phyloP scores from a whole-genome alignment of 2,329 filamentous ascomycete genomes.

The Hypoxylon sp. region DNA sequence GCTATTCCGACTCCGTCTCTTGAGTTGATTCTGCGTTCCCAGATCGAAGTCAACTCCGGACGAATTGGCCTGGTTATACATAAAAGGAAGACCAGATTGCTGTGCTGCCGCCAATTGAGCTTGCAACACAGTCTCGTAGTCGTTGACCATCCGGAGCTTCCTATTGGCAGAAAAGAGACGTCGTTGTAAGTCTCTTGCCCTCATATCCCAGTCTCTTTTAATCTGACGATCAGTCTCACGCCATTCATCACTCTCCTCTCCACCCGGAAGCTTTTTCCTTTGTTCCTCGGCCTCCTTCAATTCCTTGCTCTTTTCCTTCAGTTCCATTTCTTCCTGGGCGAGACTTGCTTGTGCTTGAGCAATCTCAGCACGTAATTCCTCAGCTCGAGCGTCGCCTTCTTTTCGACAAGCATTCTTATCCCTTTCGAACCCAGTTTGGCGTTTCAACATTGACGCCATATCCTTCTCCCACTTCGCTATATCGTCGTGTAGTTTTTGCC shows the following conservation, averaged over 20 bases:
- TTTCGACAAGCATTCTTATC: slow-evolving; percentile 67
- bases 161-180: slow-evolving; percentile 64
- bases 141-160: slow-evolving; percentile 63
- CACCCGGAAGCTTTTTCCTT: slow-evolving; percentile 73
- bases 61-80: slow-evolving; percentile 63
- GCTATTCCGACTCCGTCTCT: slow-evolving; percentile 64
- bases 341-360: slow-evolving; percentile 75
- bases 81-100: slow-evolving; percentile 60
- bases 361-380: slow-evolving; percentile 69
- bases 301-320: slow-evolving; percentile 78
- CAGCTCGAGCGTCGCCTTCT: slow-evolving; percentile 67
- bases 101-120: slow-evolving; percentile 63
- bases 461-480: slow-evolving; percentile 77
- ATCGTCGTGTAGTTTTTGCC: slow-evolving; percentile 78
- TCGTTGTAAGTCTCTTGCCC: slow-evolving; percentile 67
- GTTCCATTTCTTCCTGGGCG: slow-evolving; percentile 76
- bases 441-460: slow-evolving; percentile 70
- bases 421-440: slow-evolving; percentile 67
- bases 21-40: slow-evolving; percentile 59
- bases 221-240: slow-evolving; percentile 66
- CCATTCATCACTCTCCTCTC: slow-evolving; percentile 72
- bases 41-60: slow-evolving; percentile 65
- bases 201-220: slow-evolving; percentile 69
- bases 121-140: slow-evolving; percentile 63
- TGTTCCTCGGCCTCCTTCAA: slow-evolving; percentile 82